phyloP scores from a whole-genome alignment of 2,329 filamentous ascomycete genomes.

The Rugonectria rugulosa region DNA sequence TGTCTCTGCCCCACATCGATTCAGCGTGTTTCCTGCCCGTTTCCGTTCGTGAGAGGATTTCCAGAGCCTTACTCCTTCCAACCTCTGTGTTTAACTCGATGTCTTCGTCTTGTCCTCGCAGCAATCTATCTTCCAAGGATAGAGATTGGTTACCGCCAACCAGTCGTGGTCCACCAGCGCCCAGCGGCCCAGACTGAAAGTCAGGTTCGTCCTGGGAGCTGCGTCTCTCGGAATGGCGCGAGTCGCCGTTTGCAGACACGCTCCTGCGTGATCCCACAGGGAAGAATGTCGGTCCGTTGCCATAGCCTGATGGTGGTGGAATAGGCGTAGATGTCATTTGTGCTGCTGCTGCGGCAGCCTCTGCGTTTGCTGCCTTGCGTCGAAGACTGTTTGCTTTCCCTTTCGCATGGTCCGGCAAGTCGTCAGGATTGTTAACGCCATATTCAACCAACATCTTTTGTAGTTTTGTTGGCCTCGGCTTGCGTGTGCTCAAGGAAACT shows the following conservation, averaged over 20 bases:
- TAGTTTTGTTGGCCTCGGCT: slow-evolving; percentile 94
- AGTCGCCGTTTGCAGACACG: slow-evolving; percentile 23
- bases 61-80: slow-evolving; percentile 59
- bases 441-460: slow-evolving; percentile 92
- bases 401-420: slow-evolving; percentile 83
- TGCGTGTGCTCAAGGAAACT: slow-evolving; percentile 88
- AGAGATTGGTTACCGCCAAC: slow-evolving; percentile 49
- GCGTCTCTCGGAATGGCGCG: slow-evolving; percentile 38
- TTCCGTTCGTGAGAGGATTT: slow-evolving; percentile 60
- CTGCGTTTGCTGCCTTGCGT: slow-evolving; percentile 72
- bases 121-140: slow-evolving; percentile 59
- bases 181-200: slow-evolving; percentile 55
- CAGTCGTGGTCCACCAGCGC: slow-evolving; percentile 52
- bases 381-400: slow-evolving; percentile 79
- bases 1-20: slow-evolving; percentile 57
- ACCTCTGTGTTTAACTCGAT: slow-evolving; percentile 55
- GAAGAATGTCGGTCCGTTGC: slow-evolving; percentile 37
- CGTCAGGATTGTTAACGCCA: slow-evolving; percentile 88
- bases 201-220: slow-evolving; percentile 45
- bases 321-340: slow-evolving; percentile 28
- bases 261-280: slow-evolving; percentile 27
- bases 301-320: slow-evolving; percentile 35
- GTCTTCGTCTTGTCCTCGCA: slow-evolving; percentile 55
- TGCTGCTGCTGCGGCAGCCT: slow-evolving; percentile 55
- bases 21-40: slow-evolving; percentile 58